phyloP scores from a whole-genome alignment of 495 filamentous ascomycete genomes.

The Penicillium samsonianum region DNA sequence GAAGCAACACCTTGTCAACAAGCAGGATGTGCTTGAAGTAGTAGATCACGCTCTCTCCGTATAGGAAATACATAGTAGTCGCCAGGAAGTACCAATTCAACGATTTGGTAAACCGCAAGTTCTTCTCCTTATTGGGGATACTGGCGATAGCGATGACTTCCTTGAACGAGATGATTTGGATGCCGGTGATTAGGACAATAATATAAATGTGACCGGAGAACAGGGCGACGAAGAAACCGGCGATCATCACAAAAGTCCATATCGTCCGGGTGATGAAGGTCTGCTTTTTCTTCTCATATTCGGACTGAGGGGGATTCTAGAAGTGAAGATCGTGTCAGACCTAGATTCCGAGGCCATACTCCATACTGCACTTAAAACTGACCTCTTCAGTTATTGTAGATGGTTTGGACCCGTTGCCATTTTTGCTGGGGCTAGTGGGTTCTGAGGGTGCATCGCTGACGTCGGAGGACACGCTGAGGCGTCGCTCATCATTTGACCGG shows the following conservation, averaged over 20 bases:
- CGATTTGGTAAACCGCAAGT: slow-evolving; percentile 89
- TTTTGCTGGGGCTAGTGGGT: slow-evolving; percentile 55
- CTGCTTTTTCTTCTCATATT: slow-evolving; percentile 98
- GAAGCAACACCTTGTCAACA: slow-evolving; percentile 89
- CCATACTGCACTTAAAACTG: slow-evolving; percentile 8
- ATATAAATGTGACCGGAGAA: slow-evolving; percentile 97
- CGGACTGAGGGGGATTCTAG: slow-evolving; percentile 58
- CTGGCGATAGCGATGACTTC: slow-evolving; percentile 98
- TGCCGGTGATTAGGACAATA: slow-evolving; percentile 82
- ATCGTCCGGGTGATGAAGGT: slow-evolving; percentile 96
- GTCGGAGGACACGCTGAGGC: slow-evolving; percentile 72
- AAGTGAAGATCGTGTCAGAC: slow-evolving; percentile 16
- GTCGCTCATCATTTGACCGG: slow-evolving; percentile 58
- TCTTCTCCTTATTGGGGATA: slow-evolving; percentile 86
- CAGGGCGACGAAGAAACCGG: slow-evolving; percentile 83
- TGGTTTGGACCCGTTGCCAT: slow-evolving; percentile 45
- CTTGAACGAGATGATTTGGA: slow-evolving; percentile 98
- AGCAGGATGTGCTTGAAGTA: slow-evolving; percentile 98
- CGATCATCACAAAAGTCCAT: slow-evolving; percentile 99
- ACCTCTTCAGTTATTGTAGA: slow-evolving; percentile 55
- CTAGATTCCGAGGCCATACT: background rate
- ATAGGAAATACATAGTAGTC: slow-evolving; percentile 98
- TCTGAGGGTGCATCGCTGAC: slow-evolving; percentile 74
- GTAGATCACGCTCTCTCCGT: slow-evolving; percentile 98
- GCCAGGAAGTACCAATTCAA: slow-evolving; percentile 99